Base-by-base conservation (phyloP, 495 filamentous ascomycete genomes). In the Penicillium odoratum region DNA sequence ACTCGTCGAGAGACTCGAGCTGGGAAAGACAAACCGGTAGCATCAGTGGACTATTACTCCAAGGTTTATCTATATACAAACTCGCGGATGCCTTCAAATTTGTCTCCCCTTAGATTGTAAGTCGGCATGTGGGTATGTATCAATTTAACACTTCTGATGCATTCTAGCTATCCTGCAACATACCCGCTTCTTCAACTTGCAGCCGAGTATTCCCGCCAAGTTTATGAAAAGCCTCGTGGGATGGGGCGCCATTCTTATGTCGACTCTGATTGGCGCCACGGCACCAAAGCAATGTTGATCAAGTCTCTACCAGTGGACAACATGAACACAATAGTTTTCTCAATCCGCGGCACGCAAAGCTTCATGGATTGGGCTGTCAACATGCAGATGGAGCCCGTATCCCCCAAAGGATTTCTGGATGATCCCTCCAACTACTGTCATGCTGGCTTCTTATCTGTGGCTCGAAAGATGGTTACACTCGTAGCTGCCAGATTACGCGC, bases 321-420 rank as follows among this genome's bases (percentile, higher is more conserved):
- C 61, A 82, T 86, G 75, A 85, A 91, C 64, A 86, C 85, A 13
- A 84, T 93, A 43, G 85, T 93, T 25, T 88, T 93, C 62, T 89
- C 90, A 34, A 89, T 94, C 51, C 83, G 90, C 6, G 90, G 90
- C 1, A 90, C 82, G 0, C 84, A 90, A 33, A 89, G 83, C 1
- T 89, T 92, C 64, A 85, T 89, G 75, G 90, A 94, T 70, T 94
- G 90, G 90, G 80, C 86, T 3, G 88, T 93, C 7, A 95, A 95
- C 65, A 77, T 91, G 5, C 82, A 86, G 21, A 81, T 83, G 0
- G 80, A 78, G 7, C 90, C 90, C 3, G 76, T 78, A 0, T 72
- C 81, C 1, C 88, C 90, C 0, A 53, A 55, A 0, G 85, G 82
- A 0, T 93, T 93, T 60, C 66, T 95, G 7, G 90, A 93, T 63